phyloP scores from a whole-genome alignment of 2,329 filamentous ascomycete species.

The Trichoderma sp. region DNA sequence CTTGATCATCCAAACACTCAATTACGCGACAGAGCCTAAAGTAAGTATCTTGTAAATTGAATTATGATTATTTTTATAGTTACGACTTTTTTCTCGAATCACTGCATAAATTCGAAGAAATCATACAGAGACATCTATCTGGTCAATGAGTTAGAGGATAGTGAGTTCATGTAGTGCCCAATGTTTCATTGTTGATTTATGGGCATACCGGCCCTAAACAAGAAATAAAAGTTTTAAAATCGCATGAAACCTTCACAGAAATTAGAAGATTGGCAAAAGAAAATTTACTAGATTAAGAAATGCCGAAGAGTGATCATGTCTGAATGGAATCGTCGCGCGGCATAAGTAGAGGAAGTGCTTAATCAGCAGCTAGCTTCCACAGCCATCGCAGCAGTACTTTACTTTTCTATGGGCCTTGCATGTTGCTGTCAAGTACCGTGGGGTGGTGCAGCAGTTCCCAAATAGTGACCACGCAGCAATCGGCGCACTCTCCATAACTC shows the following conservation, averaged over 20 bases:
- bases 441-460: background rate
- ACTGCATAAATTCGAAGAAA: background rate
- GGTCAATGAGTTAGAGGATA: background rate
- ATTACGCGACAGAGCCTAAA: background rate
- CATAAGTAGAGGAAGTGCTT: background rate
- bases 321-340: background rate
- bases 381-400: background rate
- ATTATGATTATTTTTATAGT: background rate
- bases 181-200: background rate
- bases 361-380: background rate
- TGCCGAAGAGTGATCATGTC: background rate
- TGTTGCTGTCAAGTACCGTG: background rate
- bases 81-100: background rate
- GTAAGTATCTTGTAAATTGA: background rate
- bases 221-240: background rate
- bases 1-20: background rate
- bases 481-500: constrained; percentile 4
- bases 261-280: background rate
- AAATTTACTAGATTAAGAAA: background rate
- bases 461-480: constrained; percentile 27
- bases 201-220: background rate
- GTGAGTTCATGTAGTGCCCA: background rate
- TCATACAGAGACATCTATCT: background rate
- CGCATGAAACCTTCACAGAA: background rate
- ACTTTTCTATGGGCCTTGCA: background rate